Conservation (phyloP, 1,139 yeast species). For the Hemisphaericaspora xylanilytica region DNA sequence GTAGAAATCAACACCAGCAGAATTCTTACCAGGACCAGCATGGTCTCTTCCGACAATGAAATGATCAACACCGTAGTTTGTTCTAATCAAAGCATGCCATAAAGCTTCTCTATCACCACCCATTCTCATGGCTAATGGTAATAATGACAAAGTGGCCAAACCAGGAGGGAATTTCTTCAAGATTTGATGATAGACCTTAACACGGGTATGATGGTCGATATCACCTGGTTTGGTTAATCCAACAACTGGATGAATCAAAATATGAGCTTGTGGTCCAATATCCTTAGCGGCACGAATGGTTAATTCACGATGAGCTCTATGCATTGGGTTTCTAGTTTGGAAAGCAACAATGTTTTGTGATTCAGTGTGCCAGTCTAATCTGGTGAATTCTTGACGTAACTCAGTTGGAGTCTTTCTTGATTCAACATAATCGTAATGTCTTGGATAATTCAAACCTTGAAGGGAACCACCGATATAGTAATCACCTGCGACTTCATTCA, state of each 20-base stretch:
- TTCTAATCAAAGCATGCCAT: slow-evolving; percentile 97
- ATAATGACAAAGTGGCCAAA: slow-evolving; percentile 81
- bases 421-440: slow-evolving; percentile 87
- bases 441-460: slow-evolving; percentile 80
- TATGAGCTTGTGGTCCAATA: slow-evolving; percentile 52
- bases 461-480: slow-evolving; percentile 84
- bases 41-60: slow-evolving; percentile 98
- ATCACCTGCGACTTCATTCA: slow-evolving; percentile 74
- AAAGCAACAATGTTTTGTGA: slow-evolving; percentile 82
- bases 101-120: slow-evolving; percentile 98
- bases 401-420: slow-evolving; percentile 89
- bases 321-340: slow-evolving; percentile 99
- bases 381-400: slow-evolving; percentile 76
- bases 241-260: slow-evolving; percentile 93
- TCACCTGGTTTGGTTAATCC: slow-evolving; percentile 98
- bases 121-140: slow-evolving; percentile 98
- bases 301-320: slow-evolving; percentile 94
- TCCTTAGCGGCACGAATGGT: slow-evolving; percentile 87
- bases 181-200: slow-evolving; percentile 89
- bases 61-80: slow-evolving; percentile 95
- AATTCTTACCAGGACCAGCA: slow-evolving; percentile 96
- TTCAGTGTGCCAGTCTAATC: slow-evolving; percentile 65
- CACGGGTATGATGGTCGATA: slow-evolving; percentile 96
- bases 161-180: slow-evolving; percentile 92
- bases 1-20: slow-evolving; percentile 89